A percentile compares a stretch with the other conserved stretches of the same genome.
phyloP scores from a whole-genome alignment of 1,284 basidiomycete genomes.

The Papiliotrema laurentii region DNA sequence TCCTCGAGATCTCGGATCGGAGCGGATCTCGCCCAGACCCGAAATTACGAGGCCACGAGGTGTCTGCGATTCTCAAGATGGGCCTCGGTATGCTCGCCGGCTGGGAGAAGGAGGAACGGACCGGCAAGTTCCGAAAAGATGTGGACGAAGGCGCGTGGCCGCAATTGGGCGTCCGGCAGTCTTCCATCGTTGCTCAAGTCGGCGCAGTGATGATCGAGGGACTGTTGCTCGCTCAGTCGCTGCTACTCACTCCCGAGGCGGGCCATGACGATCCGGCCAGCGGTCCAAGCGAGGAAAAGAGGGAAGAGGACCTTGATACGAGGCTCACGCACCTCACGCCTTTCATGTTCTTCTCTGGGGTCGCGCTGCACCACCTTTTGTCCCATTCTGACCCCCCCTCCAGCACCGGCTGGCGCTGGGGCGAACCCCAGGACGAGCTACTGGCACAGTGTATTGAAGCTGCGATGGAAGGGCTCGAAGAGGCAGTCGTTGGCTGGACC shows the following conservation, averaged over 20 bases:
- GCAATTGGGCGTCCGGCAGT: slow-evolving; percentile 54
- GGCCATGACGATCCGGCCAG: background rate
- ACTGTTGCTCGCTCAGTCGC: slow-evolving; percentile 34
- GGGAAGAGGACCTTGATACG: background rate
- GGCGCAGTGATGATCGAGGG: slow-evolving; percentile 53
- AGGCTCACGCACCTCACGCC: slow-evolving; percentile 29
- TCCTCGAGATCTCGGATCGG: slow-evolving; percentile 17
- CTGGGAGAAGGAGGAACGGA: slow-evolving; percentile 18
- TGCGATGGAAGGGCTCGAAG: slow-evolving; percentile 53
- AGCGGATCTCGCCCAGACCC: slow-evolving; percentile 52
- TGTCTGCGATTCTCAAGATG: slow-evolving; percentile 59
- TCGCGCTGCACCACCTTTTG: slow-evolving; percentile 28
- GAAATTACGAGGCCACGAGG: slow-evolving; percentile 66
- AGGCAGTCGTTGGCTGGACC: slow-evolving; percentile 19
- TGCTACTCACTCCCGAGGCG: slow-evolving; percentile 29
- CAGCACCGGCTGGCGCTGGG: slow-evolving; percentile 15
- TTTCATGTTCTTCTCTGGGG: slow-evolving; percentile 34
- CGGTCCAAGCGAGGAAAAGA: background rate
- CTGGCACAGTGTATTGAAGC: slow-evolving; percentile 55
- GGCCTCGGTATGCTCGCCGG: slow-evolving; percentile 20
- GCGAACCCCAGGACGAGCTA: slow-evolving; percentile 36
- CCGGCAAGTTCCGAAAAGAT: no score
- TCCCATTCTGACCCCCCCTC: background rate
- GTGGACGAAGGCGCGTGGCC: slow-evolving; percentile 11
- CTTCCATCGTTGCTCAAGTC: slow-evolving; percentile 68